phyloP scores from a whole-genome alignment of 768 basidiomycete genomes.

The Auriscalpium microsporum region DNA sequence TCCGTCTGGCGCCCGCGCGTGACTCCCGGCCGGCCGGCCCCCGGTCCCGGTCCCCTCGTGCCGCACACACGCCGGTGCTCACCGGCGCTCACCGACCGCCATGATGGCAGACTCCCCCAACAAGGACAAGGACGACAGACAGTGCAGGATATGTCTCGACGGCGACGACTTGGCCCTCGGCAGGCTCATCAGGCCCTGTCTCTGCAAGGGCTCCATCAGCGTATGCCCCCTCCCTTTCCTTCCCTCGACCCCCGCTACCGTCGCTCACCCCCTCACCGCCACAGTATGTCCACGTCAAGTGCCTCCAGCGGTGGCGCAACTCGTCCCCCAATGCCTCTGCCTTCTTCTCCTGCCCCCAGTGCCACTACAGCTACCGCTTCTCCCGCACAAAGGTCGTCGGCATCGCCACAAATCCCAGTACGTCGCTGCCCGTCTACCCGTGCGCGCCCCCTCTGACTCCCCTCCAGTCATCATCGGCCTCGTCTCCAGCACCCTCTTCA shows the following conservation, averaged over 20 bases:
- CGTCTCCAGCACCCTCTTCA: conserved; percentile 11
- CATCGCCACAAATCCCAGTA: conserved; percentile 71
- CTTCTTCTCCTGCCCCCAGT: conserved; percentile 77
- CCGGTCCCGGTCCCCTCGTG: no score
- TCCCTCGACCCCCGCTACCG: no score
- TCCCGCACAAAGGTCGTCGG: conserved; percentile 62
- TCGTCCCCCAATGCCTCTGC: conserved; percentile 51
- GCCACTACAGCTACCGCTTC: conserved; percentile 70
- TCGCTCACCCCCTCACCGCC: conserved; percentile 1
- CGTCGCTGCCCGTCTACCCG: conserved; percentile 8
- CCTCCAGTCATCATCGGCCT: conserved; percentile 53
- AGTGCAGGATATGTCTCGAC: conserved; percentile 81
- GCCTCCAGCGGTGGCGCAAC: conserved; percentile 68
- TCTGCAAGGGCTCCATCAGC: conserved; percentile 73
- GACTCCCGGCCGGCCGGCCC: no score
- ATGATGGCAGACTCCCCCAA: not conserved
- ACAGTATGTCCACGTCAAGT: conserved; percentile 74
- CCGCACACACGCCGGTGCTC: no score
- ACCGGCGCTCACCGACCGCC: no score
- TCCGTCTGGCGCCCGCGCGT: no score
- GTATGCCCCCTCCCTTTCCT: conserved; percentile 25
- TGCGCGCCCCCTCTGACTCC: not conserved
- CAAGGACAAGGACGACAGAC: conserved; percentile 37
- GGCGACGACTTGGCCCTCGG: conserved; percentile 59
- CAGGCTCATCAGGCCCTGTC: conserved; percentile 73